Percentiles rank a stretch among this genome's conserved stretches.
These are phyloP conservation scores for Endoconidiophora polonica DNA, from an alignment of 2,329 filamentous ascomycete genomes.

Conservation along the genomic window DNA sequence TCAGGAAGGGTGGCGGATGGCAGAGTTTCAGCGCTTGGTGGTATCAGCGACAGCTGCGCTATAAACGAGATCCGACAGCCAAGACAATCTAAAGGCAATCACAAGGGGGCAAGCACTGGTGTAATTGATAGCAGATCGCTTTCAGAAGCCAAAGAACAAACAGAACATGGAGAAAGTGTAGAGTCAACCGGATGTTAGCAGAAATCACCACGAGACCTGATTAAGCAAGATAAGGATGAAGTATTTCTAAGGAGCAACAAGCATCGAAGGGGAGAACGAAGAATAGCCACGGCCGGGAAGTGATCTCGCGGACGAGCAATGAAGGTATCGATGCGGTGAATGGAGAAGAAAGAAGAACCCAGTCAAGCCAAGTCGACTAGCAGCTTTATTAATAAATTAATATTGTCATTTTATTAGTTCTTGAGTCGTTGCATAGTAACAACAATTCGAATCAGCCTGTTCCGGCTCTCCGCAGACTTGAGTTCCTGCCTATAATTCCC, in stretches of 20 bases:
- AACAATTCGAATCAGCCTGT: too few relatives aligned
- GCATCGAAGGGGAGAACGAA: background rate
- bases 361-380: too few relatives aligned
- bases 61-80: background rate
- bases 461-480: too few relatives aligned
- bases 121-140: background rate
- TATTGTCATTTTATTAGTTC: too few relatives aligned
- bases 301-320: too few relatives aligned
- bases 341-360: too few relatives aligned
- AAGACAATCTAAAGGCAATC: background rate
- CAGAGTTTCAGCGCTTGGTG: background rate
- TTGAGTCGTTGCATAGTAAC: too few relatives aligned
- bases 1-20: background rate
- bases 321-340: too few relatives aligned
- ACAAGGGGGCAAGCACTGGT: background rate
- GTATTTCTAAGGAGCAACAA: constrained; percentile 3
- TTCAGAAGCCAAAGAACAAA: background rate
- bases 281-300: background rate
- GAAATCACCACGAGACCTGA: background rate
- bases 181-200: background rate
- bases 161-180: background rate
- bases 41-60: background rate
- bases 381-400: too few relatives aligned
- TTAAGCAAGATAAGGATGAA: background rate
- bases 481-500: too few relatives aligned